Conservation (phyloP, 75 land plant genomes). For the Pinus albicaulis region DNA sequence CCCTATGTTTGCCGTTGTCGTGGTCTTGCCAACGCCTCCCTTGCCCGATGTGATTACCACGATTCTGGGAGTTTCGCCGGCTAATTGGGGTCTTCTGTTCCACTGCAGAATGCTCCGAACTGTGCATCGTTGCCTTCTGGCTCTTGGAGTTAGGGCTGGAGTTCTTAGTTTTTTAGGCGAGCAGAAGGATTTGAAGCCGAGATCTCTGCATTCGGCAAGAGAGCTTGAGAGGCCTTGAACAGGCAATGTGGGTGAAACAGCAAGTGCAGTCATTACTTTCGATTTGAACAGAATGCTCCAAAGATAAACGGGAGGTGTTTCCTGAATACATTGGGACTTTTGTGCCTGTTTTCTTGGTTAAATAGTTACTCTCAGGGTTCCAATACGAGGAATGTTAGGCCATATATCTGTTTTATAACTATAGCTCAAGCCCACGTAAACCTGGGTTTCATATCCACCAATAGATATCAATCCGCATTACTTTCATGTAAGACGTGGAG, state of each 20-base stretch:
- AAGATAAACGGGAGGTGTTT: no score
- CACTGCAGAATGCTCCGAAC: constrained; percentile 54
- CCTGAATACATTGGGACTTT: no score
- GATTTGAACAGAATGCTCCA: neutral
- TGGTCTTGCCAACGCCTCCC: constrained; percentile 98
- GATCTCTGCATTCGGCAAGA: neutral
- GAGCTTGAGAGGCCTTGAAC: neutral
- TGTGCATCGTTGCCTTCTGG: neutral
- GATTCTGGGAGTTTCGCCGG: constrained; percentile 83
- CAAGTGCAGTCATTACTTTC: neutral
- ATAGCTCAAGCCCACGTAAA: no score
- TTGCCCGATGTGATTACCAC: constrained; percentile 98
- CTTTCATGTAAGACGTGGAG: no score
- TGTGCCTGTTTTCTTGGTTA: no score
- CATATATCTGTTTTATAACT: no score
- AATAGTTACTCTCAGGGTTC: no score
- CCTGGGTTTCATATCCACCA: no score
- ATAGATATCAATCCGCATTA: no score
- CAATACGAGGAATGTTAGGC: no score
- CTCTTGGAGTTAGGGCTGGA: neutral
- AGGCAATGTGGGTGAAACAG: neutral
- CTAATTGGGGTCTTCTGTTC: constrained; percentile 81
- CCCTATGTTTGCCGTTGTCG: constrained; percentile 92
- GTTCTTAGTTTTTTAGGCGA: neutral
- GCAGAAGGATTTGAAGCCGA: neutral